Conservation (phyloP, 2,329 filamentous ascomycete genomes). For the Eutypa lata region DNA sequence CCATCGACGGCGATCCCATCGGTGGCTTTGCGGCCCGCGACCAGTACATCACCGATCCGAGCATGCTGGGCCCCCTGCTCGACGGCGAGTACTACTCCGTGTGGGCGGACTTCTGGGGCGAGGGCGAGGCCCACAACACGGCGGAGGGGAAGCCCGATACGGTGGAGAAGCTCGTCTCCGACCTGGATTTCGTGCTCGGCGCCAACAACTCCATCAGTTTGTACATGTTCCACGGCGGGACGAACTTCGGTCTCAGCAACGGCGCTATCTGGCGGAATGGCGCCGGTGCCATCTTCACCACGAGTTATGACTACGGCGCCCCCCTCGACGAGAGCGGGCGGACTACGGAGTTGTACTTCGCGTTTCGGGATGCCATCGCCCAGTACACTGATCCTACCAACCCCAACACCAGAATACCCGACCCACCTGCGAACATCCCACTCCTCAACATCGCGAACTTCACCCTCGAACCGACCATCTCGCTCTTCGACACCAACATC, state of each 20-base stretch:
- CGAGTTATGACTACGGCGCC: constrained; percentile 49
- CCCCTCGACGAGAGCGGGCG: constrained; percentile 49
- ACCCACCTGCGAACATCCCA: constrained; percentile 30
- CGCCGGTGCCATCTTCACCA: constrained; percentile 33
- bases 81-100: constrained; percentile 49
- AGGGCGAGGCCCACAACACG: constrained; percentile 33
- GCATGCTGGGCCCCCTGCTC: constrained; percentile 40
- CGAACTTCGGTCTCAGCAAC: constrained; percentile 47
- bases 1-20: constrained; percentile 41
- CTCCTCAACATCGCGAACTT: constrained; percentile 33
- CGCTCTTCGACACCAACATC: constrained; percentile 34
- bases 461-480: constrained; percentile 31
- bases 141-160: constrained; percentile 23
- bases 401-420: constrained; percentile 34
- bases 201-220: constrained; percentile 43
- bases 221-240: constrained; percentile 53
- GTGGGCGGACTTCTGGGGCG: constrained; percentile 42
- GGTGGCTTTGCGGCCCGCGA: constrained; percentile 38
- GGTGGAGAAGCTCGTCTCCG: constrained; percentile 25
- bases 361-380: constrained; percentile 35
- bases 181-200: constrained; percentile 35
- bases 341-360: constrained; percentile 40
- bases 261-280: constrained; percentile 38
- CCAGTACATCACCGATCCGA: constrained; percentile 39
- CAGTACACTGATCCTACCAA: constrained; percentile 27